A percentile compares a stretch with the other conserved stretches of the same genome.
These are phyloP conservation scores for Aquanectria penicillioides DNA, from an alignment of 2,329 filamentous ascomycete species.

Conservation along the genomic window DNA sequence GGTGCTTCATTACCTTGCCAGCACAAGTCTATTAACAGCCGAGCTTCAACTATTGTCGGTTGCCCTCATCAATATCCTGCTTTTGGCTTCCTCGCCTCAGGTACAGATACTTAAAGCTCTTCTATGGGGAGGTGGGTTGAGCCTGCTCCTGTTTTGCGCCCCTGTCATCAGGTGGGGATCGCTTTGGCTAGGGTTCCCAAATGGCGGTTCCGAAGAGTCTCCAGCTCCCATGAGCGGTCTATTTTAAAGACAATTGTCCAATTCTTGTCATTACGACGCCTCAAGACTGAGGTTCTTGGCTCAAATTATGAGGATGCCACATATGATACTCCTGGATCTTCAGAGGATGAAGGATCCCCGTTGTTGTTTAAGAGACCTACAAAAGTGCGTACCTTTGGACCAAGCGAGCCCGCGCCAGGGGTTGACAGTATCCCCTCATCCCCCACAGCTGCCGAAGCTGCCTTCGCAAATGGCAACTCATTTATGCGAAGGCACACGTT, in stretches of 20 bases:
- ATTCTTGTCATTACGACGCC: constrained; percentile 56
- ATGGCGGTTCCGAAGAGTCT: constrained; percentile 81
- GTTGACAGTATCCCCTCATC: constrained; percentile 31
- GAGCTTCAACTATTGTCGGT: constrained; percentile 90
- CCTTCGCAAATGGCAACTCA: constrained; percentile 29
- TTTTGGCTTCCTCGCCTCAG: constrained; percentile 84
- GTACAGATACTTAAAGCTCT: constrained; percentile 85
- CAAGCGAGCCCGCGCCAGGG: constrained; percentile 20
- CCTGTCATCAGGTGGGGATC: constrained; percentile 83
- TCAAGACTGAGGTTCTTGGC: constrained; percentile 53
- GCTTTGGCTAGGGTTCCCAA: constrained; percentile 87
- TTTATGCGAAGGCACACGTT: constrained; percentile 61
- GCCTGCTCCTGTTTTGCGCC: constrained; percentile 77
- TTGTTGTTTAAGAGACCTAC: constrained; percentile 28
- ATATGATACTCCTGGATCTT: constrained; percentile 45
- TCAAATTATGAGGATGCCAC: constrained; percentile 44
- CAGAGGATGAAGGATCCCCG: constrained; percentile 44
- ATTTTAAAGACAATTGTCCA: constrained; percentile 53
- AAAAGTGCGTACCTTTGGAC: constrained; percentile 46
- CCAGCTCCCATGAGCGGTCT: constrained; percentile 48
- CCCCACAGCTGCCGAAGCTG: constrained; percentile 28
- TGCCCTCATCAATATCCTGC: constrained; percentile 81
- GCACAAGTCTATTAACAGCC: constrained; percentile 85
- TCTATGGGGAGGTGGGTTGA: constrained; percentile 84
- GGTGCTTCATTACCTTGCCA: constrained; percentile 82